phyloP scores from a whole-genome alignment of 2,329 filamentous ascomycete species.

The Nothomitra cinnamomea region DNA sequence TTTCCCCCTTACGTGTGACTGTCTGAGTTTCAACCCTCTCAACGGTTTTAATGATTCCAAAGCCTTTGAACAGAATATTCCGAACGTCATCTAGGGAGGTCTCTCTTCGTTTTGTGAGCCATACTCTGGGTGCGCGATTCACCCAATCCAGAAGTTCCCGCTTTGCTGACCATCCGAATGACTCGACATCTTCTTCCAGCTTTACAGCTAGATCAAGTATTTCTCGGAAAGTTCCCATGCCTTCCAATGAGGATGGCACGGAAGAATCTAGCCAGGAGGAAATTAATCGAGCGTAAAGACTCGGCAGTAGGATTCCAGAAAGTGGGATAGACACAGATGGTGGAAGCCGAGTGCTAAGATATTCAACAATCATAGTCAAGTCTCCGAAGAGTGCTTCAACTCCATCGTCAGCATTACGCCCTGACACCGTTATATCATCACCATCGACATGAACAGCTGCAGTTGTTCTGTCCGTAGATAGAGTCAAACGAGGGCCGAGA shows the following conservation, averaged over 20 bases:
- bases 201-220: conserved; percentile 45
- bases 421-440: conserved; percentile 19
- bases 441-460: conserved; percentile 19
- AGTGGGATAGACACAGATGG: conserved; percentile 33
- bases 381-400: conserved; percentile 25
- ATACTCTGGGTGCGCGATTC: conserved; percentile 59
- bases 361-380: conserved; percentile 29
- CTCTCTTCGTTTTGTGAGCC: conserved; percentile 73
- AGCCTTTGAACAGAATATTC: conserved; percentile 45
- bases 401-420: conserved; percentile 16
- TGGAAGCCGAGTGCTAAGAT: conserved; percentile 34
- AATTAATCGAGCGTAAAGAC: conserved; percentile 50
- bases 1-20: conserved; percentile 51
- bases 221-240: conserved; percentile 54
- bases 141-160: conserved; percentile 62
- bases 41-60: conserved; percentile 51
- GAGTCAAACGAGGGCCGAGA: conserved; percentile 38
- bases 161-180: conserved; percentile 43
- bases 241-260: conserved; percentile 57
- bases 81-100: conserved; percentile 61
- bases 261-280: conserved; percentile 57
- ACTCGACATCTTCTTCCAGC: conserved; percentile 47
- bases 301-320: conserved; percentile 52
- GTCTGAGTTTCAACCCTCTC: conserved; percentile 75
- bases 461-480: conserved; percentile 19